Percentiles rank a stretch among this genome's conserved stretches.
phyloP scores from a whole-genome alignment of 805 yeast genomes.

The Isabelozyma gotoi region DNA sequence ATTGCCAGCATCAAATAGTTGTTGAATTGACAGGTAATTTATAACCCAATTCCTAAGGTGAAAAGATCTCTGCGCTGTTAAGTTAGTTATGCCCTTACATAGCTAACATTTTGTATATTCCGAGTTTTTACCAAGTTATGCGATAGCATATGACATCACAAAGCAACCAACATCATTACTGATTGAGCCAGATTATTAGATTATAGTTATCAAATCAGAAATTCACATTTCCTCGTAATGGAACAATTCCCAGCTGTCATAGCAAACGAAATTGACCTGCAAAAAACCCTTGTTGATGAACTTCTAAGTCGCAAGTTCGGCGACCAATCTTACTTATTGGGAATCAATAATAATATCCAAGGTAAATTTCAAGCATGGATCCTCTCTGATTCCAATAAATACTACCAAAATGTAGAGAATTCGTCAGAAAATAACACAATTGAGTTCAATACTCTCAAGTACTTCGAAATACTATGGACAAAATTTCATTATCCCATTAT shows the following conservation, averaged over 20 bases:
- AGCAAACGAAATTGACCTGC: conserved; percentile 12
- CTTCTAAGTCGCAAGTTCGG: conserved; percentile 17
- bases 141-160: conserved; percentile 1
- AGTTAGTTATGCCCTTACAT: neutral
- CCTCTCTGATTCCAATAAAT: conserved; percentile 29
- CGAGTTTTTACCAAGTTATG: neutral
- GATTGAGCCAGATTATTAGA: neutral
- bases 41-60: no score
- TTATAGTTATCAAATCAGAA: no score
- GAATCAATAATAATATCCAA: conserved; percentile 49
- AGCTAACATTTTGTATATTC: neutral
- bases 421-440: conserved; percentile 10
- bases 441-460: conserved; percentile 37
- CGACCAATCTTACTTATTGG: conserved; percentile 47
- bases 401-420: conserved; percentile 14
- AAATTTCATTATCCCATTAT: conserved; percentile 65
- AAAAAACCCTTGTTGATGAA: conserved; percentile 18
- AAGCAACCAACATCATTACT: no score
- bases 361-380: conserved; percentile 47
- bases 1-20: neutral
- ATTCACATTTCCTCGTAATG: neutral
- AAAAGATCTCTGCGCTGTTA: no score
- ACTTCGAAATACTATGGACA: conserved; percentile 53
- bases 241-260: neutral
- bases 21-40: neutral